These are phyloP conservation scores for Spergularia bocconei DNA, from an alignment of 148 eudicot genomes.

Conservation along the genomic window DNA sequence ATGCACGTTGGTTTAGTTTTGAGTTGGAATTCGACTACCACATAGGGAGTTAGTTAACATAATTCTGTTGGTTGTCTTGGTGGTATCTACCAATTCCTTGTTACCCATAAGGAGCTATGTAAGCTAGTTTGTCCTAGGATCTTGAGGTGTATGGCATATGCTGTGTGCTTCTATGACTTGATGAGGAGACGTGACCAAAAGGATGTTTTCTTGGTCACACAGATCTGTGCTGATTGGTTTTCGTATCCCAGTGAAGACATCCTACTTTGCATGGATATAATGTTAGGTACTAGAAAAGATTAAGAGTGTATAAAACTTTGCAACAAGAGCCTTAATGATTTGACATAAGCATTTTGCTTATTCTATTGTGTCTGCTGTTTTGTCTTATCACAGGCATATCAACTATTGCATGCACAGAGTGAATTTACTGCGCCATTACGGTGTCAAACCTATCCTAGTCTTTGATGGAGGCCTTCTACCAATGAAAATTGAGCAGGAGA, in stretches of 20 bases:
- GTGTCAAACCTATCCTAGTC: constrained; percentile 81
- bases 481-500: constrained; percentile 94
- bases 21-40: too few species aligned
- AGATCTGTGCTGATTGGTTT: not conserved
- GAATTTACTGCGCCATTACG: constrained; percentile 88
- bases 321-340: not conserved
- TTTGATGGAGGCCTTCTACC: constrained; percentile 94
- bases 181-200: not conserved
- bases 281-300: not conserved
- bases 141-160: not conserved
- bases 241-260: not conserved
- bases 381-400: constrained; percentile 61
- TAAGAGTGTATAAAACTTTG: not conserved
- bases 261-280: not conserved
- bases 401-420: constrained; percentile 97
- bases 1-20: too few species aligned
- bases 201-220: not conserved
- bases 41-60: too few species aligned
- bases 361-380: constrained; percentile 2
- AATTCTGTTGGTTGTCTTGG: too few species aligned
- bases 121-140: too few species aligned
- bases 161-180: not conserved
- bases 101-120: too few species aligned
- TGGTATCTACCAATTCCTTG: too few species aligned
- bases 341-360: not conserved